phyloP scores from a whole-genome alignment of 768 basidiomycete species.

The Lanmaoa rubissima region DNA sequence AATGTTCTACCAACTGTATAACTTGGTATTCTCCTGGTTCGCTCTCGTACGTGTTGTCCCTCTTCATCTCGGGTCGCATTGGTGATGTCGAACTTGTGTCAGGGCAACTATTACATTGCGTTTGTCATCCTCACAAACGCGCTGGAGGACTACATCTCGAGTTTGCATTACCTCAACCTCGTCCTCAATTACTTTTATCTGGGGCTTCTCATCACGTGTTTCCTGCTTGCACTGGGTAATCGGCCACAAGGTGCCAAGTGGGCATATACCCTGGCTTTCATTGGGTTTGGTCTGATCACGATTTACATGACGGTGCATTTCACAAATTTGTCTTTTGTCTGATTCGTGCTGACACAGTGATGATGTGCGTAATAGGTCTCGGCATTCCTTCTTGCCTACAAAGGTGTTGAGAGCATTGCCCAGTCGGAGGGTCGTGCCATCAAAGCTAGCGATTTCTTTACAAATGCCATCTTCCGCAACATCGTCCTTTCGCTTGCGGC shows the following conservation, averaged over 20 bases:
- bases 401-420: conserved; percentile 66
- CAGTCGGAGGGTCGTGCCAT: conserved; percentile 45
- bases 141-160: conserved; percentile 59
- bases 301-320: conserved; percentile 88
- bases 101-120: conserved; percentile 92
- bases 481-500: conserved; percentile 84
- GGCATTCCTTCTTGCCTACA: conserved; percentile 80
- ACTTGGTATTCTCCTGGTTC: conserved; percentile 92
- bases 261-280: conserved; percentile 80
- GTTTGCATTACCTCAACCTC: conserved; percentile 71
- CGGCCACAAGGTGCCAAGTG: conserved; percentile 88
- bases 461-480: conserved; percentile 79
- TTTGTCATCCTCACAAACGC: conserved; percentile 76
- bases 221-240: conserved; percentile 86
- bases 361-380: conserved; percentile 47
- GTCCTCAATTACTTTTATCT: conserved; percentile 86
- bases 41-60: conserved; percentile 51
- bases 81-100: not conserved
- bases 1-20: conserved; percentile 87
- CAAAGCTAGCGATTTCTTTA: conserved; percentile 59
- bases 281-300: conserved; percentile 89
- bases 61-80: not conserved
- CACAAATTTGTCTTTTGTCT: not conserved
- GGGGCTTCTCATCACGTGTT: conserved; percentile 83
- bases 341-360: conserved; percentile 1